Evolutionary conservation across 169 alveolate species (phyloP), one percentile per base, ranked within the genome.

Genomic region (Plasmodium gaboni): DNA sequence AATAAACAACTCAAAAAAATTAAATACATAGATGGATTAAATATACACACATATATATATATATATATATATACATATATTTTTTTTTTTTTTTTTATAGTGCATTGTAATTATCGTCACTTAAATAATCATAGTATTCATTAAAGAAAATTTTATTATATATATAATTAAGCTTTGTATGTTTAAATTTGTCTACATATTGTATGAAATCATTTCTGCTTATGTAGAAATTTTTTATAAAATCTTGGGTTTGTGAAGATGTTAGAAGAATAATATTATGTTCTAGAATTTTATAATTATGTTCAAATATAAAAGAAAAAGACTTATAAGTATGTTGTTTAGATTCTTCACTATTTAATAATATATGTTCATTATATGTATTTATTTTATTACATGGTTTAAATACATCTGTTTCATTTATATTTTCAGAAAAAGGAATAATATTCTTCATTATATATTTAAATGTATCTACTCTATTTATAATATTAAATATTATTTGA

Each of bases 61-160:
- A 26, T 26, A 26, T 0, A 26, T 26, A 28, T 28, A 28, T 28
- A 28, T 28, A 28, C 5, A 28, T 28, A 28, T 28, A 28, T 28
- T 0, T 28, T 0, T 28, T 2, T 28, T 3, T 28, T 28, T 28
- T 28, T 7, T 32, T 32, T 32, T 32, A 32, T 32, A 9, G 44
- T 32, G 44, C 6, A 32, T 32, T 9, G 44, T 32, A 32, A 38
- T 9, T 6, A 5, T 38, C 68, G 9, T 68, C 59, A 46, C 64
- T 24, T 5, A 76, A 8, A 15, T 17, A 17, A 26, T 70, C 19
- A 42, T 76, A 76, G 15, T 64, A 76, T 12, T 55, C 73, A 28
- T 76, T 76, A 57, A 76, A 76, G 44, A 64, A 76, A 24, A 76
- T 63, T 7, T 12, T 48, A 50, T 48, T 50, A 46, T 76, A 76